A percentile compares a stretch with the other conserved stretches of the same genome.
phyloP scores from a whole-genome alignment of 2,329 filamentous ascomycete genomes.

The Aspergillus arachidicola region DNA sequence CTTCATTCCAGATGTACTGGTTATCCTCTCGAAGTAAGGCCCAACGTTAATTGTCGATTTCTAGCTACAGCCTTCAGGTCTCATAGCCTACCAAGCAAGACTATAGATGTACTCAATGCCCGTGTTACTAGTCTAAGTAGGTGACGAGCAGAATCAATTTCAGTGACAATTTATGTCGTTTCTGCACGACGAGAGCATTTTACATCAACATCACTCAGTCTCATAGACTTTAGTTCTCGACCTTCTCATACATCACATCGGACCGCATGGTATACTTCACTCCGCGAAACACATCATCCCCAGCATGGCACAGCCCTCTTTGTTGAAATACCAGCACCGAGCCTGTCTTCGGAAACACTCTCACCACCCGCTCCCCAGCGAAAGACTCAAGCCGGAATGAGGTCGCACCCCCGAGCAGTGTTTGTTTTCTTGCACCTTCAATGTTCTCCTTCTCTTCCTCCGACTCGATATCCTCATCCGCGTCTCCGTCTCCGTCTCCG shows the following conservation, averaged over 20 bases:
- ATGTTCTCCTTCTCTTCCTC: not conserved
- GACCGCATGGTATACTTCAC: constrained; percentile 59
- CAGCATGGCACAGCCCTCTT: constrained; percentile 52
- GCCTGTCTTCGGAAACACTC: constrained; percentile 54
- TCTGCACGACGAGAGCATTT: too few relatives aligned
- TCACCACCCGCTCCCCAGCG: constrained; percentile 30
- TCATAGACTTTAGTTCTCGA: not conserved
- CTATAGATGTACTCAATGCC: too few relatives aligned
- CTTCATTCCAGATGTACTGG: too few relatives aligned
- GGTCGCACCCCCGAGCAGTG: constrained; percentile 55
- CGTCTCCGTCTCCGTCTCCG: constrained; percentile 21
- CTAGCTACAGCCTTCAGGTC: too few relatives aligned
- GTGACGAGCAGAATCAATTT: not conserved
- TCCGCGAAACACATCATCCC: constrained; percentile 56
- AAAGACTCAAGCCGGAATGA: constrained; percentile 47
- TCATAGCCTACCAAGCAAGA: too few relatives aligned
- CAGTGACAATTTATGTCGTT: fast-evolving
- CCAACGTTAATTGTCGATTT: too few relatives aligned
- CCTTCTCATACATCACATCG: constrained; percentile 55
- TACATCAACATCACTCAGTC: not conserved
- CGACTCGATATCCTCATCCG: constrained; percentile 16
- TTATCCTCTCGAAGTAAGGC: too few relatives aligned
- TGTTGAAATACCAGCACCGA: constrained; percentile 61
- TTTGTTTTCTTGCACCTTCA: not conserved
- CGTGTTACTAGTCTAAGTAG: not conserved